Percentiles rank a stretch among this genome's conserved stretches.
Conservation (phyloP, 306 rosid genomes). For the Sesbania bispinosa region DNA sequence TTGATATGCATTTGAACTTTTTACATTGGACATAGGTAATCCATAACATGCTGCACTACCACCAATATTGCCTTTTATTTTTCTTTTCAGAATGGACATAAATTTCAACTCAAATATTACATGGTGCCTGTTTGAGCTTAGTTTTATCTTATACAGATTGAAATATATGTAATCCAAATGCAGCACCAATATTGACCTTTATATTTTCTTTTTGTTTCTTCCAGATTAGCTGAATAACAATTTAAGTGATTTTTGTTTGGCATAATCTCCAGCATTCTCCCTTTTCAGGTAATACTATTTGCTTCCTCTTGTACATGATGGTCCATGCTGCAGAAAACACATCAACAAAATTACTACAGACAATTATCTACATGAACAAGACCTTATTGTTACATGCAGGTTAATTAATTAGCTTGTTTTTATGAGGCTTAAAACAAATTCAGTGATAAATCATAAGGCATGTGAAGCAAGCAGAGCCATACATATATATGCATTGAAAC, state of each 20-base stretch:
- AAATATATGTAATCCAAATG: not conserved
- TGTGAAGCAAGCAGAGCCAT: not conserved
- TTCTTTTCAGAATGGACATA: not conserved
- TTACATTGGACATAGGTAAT: not conserved
- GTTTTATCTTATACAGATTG: not conserved
- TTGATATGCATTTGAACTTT: not conserved
- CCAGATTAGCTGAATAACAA: not conserved
- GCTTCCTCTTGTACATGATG: conserved; percentile 9
- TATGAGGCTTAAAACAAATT: not conserved
- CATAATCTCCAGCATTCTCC: not conserved
- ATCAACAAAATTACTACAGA: not conserved
- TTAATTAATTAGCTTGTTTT: not conserved
- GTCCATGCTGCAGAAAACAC: conserved; percentile 18
- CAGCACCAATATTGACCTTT: not conserved
- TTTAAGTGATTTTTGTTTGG: not conserved
- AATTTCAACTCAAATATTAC: not conserved
- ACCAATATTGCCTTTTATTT: not conserved
- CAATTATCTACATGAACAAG: not conserved
- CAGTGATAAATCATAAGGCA: not conserved
- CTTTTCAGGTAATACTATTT: not conserved
- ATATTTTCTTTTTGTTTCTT: not conserved
- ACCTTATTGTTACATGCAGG: not conserved
- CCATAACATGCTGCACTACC: not conserved
- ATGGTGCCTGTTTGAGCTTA: not conserved
- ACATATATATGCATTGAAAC: not conserved